Percentiles rank a stretch among this genome's conserved stretches.
phyloP scores from a whole-genome alignment of 1,284 basidiomycete species.

The Singerocomus inundabilis region DNA sequence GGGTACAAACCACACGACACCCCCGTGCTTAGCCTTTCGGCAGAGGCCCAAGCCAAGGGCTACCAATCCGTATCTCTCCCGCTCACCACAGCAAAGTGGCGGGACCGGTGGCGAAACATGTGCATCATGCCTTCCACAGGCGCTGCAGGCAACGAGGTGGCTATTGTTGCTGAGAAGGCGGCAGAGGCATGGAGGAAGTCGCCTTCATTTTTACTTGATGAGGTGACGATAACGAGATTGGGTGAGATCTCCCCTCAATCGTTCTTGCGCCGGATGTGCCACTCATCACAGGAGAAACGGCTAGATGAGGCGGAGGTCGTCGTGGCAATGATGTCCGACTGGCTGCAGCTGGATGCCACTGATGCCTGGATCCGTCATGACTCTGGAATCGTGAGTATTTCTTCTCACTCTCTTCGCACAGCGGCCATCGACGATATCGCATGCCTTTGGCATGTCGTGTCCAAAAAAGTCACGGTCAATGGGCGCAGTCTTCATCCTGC shows the following conservation, averaged over 20 bases:
- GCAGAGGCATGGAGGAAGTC: conserved; percentile 89
- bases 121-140: conserved; percentile 62
- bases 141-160: conserved; percentile 46
- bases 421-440: conserved; percentile 9
- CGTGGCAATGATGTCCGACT: conserved; percentile 82
- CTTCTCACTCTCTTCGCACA: conserved; percentile 17
- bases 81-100: conserved; percentile 86
- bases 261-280: conserved; percentile 21
- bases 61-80: conserved; percentile 78
- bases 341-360: conserved; percentile 91
- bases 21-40: conserved; percentile 49
- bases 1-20: conserved; percentile 36
- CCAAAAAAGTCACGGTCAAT: conserved; percentile 27
- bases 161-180: conserved; percentile 58
- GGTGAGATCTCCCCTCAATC: conserved; percentile 48
- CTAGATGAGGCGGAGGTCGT: conserved; percentile 83
- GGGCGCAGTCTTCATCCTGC: conserved; percentile 18
- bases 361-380: conserved; percentile 97
- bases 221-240: conserved; percentile 85
- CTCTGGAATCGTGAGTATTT: conserved; percentile 83
- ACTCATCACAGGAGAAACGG: conserved; percentile 15
- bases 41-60: conserved; percentile 52
- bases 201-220: conserved; percentile 78
- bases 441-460: conserved; percentile 12
- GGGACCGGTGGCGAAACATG: conserved; percentile 84